Base-by-base conservation (phyloP, 768 basidiomycete genomes). In the Trametes maxima region DNA sequence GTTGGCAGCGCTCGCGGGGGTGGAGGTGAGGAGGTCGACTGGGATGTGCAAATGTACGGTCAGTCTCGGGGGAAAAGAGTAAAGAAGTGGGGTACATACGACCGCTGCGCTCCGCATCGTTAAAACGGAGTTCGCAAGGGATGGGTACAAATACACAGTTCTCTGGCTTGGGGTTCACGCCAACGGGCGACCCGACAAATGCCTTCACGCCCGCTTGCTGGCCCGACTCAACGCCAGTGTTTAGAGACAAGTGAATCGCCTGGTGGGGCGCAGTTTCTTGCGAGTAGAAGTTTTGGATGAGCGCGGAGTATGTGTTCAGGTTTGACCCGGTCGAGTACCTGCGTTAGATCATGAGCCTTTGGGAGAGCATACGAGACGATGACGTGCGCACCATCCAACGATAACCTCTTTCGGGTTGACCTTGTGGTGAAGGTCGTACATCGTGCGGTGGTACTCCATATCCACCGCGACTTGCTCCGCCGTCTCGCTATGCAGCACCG, bases 271-370 rank as follows among this genome's bases (percentile, higher is more conserved):
- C 80, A 5, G 93, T 94, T 75, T 98, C 94, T 81, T 92, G 88
- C 42, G 92, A 86, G 76, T 97, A 98, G 78, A 97, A 97, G 76
- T 95, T 94, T 81, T 98, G 96, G 71, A 98, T 95, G 67, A 98
- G 84, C 12, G 96, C 94, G 25, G 95, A 95, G 78, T 94, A 95
- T 7, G 92, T 93, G 77, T 95, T 95, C 58, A 98, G 82, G 65
- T 86, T 85, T 13, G 92, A 89, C 60, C 92, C 92, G 1, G 96
- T 97, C 22, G 94, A 94, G 76, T 94, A 95, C 94, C 94, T 94
- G 69, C n/a, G 13, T 16, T 13, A 37, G 43, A 16, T 1, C 39
- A 13, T 8, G 43, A 11, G 22, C 24, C 21, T 53, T 22, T 11
- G n/a, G 22, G 49, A 12, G 40, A 16, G 55, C 35, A 33, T 51